These are phyloP conservation scores for Scedosporium dehoogii DNA, from an alignment of 2,329 filamentous ascomycete species.

Conservation along the genomic window DNA sequence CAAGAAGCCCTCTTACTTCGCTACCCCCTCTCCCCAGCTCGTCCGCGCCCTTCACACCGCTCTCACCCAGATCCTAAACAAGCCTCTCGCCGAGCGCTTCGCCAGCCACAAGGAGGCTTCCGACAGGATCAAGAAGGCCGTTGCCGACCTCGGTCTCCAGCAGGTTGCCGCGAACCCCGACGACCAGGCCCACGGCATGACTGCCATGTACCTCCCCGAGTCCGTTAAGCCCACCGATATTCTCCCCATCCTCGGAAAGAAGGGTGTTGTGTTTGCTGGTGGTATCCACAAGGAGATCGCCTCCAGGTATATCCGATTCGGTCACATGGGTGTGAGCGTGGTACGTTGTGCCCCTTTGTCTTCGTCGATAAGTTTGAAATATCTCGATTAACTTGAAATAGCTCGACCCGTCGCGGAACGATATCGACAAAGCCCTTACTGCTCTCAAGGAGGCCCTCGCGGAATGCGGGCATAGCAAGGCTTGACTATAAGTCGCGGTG, in stretches of 20 bases:
- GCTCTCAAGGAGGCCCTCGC: constrained; percentile 64
- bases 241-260: constrained; percentile 73
- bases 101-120: constrained; percentile 69
- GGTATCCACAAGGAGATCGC: constrained; percentile 95
- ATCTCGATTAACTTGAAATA: constrained; percentile 16
- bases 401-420: constrained; percentile 66
- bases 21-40: constrained; percentile 89
- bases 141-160: constrained; percentile 72
- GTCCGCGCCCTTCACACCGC: constrained; percentile 87
- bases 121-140: constrained; percentile 75
- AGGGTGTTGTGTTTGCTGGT: constrained; percentile 87
- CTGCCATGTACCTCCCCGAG: constrained; percentile 89
- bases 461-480: constrained; percentile 54
- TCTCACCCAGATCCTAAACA: constrained; percentile 74
- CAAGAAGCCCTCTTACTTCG: constrained; percentile 96
- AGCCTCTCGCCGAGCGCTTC: constrained; percentile 73
- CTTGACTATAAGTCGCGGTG: background rate
- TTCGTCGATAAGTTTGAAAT: background rate
- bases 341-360: constrained; percentile 32
- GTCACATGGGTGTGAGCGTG: constrained; percentile 94
- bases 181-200: constrained; percentile 96
- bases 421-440: constrained; percentile 76
- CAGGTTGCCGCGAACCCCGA: constrained; percentile 78
- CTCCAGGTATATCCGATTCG: constrained; percentile 86
- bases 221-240: constrained; percentile 71